Evolutionary conservation across 495 filamentous ascomycete genomes (phyloP).

Genomic region (Penicillium lividum): DNA sequence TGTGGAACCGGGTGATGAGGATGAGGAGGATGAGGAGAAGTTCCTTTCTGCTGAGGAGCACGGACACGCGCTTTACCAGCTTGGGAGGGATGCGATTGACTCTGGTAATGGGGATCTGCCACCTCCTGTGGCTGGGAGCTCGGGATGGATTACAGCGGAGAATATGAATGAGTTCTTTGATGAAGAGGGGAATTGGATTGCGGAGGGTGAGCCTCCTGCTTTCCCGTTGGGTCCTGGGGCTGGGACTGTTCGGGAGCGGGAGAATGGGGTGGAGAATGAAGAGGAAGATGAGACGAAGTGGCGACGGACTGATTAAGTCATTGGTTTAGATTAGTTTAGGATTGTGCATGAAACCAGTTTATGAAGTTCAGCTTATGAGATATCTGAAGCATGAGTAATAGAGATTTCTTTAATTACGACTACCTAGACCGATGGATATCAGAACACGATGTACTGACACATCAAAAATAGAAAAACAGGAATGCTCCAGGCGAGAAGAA

Average conservation of each 20-base stretch:
- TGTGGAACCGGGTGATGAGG: conserved; percentile 41
- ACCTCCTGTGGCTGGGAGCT: conserved; percentile 78
- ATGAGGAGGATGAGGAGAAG: conserved; percentile 50
- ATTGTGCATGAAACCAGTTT: not conserved
- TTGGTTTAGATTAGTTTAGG: too few relatives aligned
- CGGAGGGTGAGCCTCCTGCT: conserved; percentile 38
- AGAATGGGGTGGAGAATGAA: conserved; percentile 38
- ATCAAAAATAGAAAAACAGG: conserved; percentile 12
- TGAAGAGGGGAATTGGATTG: conserved; percentile 63
- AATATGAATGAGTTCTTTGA: conserved; percentile 83
- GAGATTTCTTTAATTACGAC: conserved; percentile 23
- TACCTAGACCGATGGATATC: conserved; percentile 27
- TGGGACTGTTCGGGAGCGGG: conserved; percentile 55
- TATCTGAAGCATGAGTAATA: not conserved
- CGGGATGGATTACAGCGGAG: conserved; percentile 95
- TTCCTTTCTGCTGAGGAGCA: conserved; percentile 20
- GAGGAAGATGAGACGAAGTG: conserved; percentile 59
- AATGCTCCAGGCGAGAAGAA: conserved; percentile 16
- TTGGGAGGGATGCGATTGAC: conserved; percentile 8
- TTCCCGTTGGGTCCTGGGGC: conserved; percentile 56
- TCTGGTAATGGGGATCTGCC: conserved; percentile 58
- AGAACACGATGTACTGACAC: conserved; percentile 15
- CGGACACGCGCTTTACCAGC: not conserved
- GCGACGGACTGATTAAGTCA: conserved; percentile 55
- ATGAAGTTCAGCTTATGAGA: not conserved